Evolutionary conservation across 2,329 filamentous ascomycete species (phyloP), one percentile per base, ranked within the genome.

Genomic region (Curvularia eragrostidis): DNA sequence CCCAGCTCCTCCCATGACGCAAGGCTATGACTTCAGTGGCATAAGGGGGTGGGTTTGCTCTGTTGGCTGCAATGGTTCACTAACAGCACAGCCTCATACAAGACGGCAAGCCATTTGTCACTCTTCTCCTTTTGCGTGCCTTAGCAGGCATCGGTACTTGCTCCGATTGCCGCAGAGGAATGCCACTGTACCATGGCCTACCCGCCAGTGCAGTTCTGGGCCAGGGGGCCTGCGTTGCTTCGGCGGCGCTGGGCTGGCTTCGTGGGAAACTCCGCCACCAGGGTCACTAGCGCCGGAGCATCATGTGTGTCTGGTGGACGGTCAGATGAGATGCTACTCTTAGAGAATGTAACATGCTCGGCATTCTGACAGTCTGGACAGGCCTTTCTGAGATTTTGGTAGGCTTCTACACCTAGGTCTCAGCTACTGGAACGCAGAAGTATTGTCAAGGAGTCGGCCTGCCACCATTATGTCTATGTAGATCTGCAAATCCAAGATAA

Each of bases 1-100:
- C 3, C 18, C 6, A 19, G 10, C 26, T 32, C 26, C 26, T 32
- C 26, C 26, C 18, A 46, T 46, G 43, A 46, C 43, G 43, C 43
- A 32, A 28, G 8, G 32, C 26, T 21, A 46, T 46, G 43, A 46
- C 43, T 46, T 46, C 43, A 46, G 43, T 46, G 43, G 43, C 43
- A 46, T 30, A 46, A 30, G 43, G 26, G 43, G 26, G 26, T 13
- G 21, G 21, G 19, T 42, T 23, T 13, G 12, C 39, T 23, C 24
- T 13, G 19, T 23, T 23, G 19, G 23, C 39, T 23, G 9, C 10
- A 30, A 13, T 8, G 24, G 26, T 13, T 32, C 26, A 46, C 26
- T 46, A 28, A 9, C 18, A 46, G 28, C 26, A 19, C 26, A 32
- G n/a, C 26, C 26, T 32, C 26, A 32, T 21, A 10, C 26, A 30